Conservation (phyloP, 1,284 basidiomycete genomes). For the Irpex sp. region DNA sequence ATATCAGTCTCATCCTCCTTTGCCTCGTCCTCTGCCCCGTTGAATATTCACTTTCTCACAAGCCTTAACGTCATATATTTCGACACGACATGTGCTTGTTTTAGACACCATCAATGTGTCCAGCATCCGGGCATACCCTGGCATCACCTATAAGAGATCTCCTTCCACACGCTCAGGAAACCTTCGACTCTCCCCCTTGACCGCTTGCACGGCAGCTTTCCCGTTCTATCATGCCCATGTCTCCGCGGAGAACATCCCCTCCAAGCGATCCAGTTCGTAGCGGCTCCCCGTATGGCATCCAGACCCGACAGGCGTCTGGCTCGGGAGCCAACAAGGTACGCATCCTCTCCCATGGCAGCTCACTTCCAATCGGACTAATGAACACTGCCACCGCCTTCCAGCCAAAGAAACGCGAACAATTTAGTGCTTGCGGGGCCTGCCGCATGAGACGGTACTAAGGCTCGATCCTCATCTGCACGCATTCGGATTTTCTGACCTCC, state of each 20-base stretch:
- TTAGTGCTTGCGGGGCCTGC: constrained; percentile 79
- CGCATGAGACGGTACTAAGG: constrained; percentile 70
- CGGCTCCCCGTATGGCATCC: constrained; percentile 11
- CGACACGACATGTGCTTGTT: constrained; percentile 2
- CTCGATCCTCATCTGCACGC: constrained; percentile 8
- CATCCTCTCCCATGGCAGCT: constrained; percentile 6
- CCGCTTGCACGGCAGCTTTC: not conserved
- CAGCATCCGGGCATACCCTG: not conserved
- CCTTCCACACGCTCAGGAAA: not conserved
- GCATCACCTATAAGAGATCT: constrained; percentile 7
- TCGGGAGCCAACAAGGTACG: constrained; percentile 49
- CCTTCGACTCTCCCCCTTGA: not conserved
- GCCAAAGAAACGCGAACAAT: constrained; percentile 18
- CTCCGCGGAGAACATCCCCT: constrained; percentile 12
- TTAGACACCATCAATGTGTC: constrained; percentile 8
- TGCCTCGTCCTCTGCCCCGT: not conserved
- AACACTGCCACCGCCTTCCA: constrained; percentile 36
- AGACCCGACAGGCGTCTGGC: constrained; percentile 43
- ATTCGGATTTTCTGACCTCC: constrained; percentile 6
- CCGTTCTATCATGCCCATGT: constrained; percentile 5
- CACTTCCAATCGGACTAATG: constrained; percentile 25
- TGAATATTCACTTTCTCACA: not conserved
- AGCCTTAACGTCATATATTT: not conserved
- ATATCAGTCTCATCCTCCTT: not conserved
- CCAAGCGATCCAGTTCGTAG: constrained; percentile 3